Evolutionary conservation across 345 rosid genomes (phyloP), one percentile per base, ranked within the genome.

Genomic region (Citrus hindsii): DNA sequence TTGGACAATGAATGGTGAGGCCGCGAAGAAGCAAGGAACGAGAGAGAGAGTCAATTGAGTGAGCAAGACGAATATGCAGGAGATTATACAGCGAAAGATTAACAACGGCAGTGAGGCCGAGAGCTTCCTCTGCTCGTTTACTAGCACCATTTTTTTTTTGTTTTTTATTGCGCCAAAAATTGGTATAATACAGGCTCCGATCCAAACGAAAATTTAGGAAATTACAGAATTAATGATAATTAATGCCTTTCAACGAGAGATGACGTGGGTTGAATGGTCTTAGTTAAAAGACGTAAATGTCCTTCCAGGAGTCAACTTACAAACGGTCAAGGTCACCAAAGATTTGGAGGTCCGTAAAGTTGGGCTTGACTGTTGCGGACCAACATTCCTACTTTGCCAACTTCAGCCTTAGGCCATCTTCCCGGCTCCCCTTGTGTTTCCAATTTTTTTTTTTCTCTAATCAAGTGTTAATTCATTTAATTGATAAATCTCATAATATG

Each of bases 1-100:
- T 55, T 88, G 92, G 35, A 84, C 24, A 76, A 82, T 73, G 73
- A 85, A 73, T 2, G 86, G 48, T 56, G 85, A 82, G 59, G 83
- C 80, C 24, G 78, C 55, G 85, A 88, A 79, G 89, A 82, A 88
- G 76, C 72, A 82, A 87, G 90, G 86, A 63, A 87, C 80, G 3
- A 84, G 67, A n/a, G 84, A 72, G 65, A 91, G 81, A 12, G 87
- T 14, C 27, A 73, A 81, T 19, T 88, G 92, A 75, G 88, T 72
- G 83, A 88, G 58, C 61, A 91, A 64, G 33, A 85, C 90, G 40
- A 78, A 76, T 75, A 84, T 21, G 21, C 64, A 82, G 7, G 92
- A 89, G 77, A 86, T 69, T 27, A 68, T 40, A 25, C 61, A 84
- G 69, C 92, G 83, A 53, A 77, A 78, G 9, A 87, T 40, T 53